These are phyloP conservation scores for Trichoderma orchidacearum DNA, from an alignment of 495 filamentous ascomycete species.

Conservation along the genomic window DNA sequence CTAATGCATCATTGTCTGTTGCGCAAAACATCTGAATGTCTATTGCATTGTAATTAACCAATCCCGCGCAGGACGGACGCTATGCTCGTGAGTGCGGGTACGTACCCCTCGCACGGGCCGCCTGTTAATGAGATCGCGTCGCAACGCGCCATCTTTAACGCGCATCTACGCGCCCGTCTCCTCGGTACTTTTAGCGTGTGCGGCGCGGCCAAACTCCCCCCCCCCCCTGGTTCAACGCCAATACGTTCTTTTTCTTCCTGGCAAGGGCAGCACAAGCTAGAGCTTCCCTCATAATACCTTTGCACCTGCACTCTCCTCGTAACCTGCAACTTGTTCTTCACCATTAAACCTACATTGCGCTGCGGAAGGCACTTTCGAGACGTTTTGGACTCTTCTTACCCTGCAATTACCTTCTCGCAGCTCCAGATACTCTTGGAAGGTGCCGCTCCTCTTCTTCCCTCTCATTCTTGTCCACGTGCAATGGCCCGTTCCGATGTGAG, in stretches of 20 bases:
- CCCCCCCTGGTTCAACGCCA: not conserved
- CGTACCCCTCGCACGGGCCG: not conserved
- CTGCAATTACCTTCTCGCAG: not conserved
- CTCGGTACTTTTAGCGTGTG: not conserved
- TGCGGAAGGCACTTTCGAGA: too few relatives aligned
- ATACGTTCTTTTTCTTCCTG: not conserved
- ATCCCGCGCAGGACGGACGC: too few relatives aligned
- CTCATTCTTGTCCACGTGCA: conserved; percentile 4
- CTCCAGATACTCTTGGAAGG: not conserved
- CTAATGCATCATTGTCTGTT: not conserved
- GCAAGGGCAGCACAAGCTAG: not conserved
- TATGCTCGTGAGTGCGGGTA: not conserved
- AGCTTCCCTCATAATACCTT: not conserved
- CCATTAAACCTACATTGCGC: too few relatives aligned
- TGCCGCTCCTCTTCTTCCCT: not conserved
- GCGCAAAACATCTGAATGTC: not conserved
- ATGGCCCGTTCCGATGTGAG: conserved; percentile 58
- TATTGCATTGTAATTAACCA: too few relatives aligned
- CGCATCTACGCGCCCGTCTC: not conserved
- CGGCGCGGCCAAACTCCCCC: not conserved
- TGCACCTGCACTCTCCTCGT: not conserved
- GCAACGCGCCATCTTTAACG: not conserved
- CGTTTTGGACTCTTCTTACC: too few relatives aligned
- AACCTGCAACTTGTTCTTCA: conserved; percentile 8
- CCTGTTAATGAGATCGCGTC: not conserved